A percentile compares a stretch with the other conserved stretches of the same genome.
phyloP scores from a whole-genome alignment of 73 alveolate species.

The Durusdinium trenchii region DNA sequence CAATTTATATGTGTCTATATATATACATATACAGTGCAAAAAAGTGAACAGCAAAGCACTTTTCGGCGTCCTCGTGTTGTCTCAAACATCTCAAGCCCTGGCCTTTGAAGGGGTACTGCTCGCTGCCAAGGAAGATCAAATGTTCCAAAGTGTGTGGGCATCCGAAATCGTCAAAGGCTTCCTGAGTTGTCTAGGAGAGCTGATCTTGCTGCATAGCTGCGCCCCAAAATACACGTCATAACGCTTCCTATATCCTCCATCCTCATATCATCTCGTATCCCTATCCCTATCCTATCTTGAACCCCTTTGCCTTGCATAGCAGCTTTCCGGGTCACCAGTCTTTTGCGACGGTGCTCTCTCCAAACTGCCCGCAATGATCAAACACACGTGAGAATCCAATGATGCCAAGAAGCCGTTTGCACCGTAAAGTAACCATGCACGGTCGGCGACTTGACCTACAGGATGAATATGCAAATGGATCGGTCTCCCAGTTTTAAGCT shows the following conservation, averaged over 20 bases:
- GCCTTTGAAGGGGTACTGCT: slow-evolving; percentile 88
- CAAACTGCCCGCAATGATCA: not conserved
- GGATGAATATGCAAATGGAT: too few species aligned
- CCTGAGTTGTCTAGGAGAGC: not conserved
- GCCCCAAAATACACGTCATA: not conserved
- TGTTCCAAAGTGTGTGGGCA: slow-evolving; percentile 94
- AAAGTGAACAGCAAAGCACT: not conserved
- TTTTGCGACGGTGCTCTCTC: not conserved
- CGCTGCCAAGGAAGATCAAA: slow-evolving; percentile 88
- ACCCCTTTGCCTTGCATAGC: not conserved
- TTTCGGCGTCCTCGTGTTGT: not conserved
- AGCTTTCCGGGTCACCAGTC: not conserved
- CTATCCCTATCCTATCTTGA: not conserved
- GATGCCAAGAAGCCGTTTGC: slow-evolving; percentile 37
- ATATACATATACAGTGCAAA: too few species aligned
- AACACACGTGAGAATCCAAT: not conserved
- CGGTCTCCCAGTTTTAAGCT: too few species aligned
- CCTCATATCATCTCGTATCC: not conserved
- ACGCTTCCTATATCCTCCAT: not conserved
- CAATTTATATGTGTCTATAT: too few species aligned
- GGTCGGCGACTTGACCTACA: slow-evolving; percentile 79
- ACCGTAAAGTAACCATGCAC: slow-evolving; percentile 83
- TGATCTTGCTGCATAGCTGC: not conserved
- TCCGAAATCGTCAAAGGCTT: slow-evolving; percentile 83
- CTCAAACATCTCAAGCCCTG: not conserved